Conservation (phyloP, 192 early-diverging fungal species). For the Podila minutissima region DNA sequence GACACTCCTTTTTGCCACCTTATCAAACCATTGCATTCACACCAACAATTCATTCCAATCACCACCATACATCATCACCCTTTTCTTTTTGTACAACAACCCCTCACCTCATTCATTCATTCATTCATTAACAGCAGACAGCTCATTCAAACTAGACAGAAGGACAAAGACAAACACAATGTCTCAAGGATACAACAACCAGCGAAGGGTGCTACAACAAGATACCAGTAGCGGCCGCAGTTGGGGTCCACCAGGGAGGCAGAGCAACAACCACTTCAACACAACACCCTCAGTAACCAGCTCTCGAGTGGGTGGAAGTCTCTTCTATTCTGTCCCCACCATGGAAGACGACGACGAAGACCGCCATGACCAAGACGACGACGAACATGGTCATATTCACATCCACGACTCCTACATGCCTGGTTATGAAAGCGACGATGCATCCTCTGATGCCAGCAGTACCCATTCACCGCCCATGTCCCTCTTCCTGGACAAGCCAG, state of each 20-base stretch:
- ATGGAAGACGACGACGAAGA: slow-evolving; percentile 33
- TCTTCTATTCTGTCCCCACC: slow-evolving; percentile 49
- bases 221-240: not conserved
- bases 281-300: not conserved
- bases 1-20: too few relatives aligned
- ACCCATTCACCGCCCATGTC: slow-evolving; percentile 50
- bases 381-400: slow-evolving; percentile 1
- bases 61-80: too few relatives aligned
- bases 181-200: not conserved
- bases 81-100: too few relatives aligned
- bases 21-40: too few relatives aligned
- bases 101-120: too few relatives aligned
- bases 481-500: slow-evolving; percentile 34
- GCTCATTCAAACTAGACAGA: too few relatives aligned
- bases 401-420: slow-evolving; percentile 35
- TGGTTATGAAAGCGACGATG: slow-evolving; percentile 38
- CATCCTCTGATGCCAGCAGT: slow-evolving; percentile 31
- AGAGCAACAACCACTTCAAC: not conserved
- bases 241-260: not conserved
- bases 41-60: too few relatives aligned
- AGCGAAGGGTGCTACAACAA: slow-evolving; percentile 1
- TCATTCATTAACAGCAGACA: too few relatives aligned
- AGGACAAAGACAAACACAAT: too few relatives aligned
- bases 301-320: slow-evolving; percentile 42
- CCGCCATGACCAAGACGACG: not conserved